Conservation (phyloP, 2,329 filamentous ascomycete species). For the Aspergillus aculeatinus region DNA sequence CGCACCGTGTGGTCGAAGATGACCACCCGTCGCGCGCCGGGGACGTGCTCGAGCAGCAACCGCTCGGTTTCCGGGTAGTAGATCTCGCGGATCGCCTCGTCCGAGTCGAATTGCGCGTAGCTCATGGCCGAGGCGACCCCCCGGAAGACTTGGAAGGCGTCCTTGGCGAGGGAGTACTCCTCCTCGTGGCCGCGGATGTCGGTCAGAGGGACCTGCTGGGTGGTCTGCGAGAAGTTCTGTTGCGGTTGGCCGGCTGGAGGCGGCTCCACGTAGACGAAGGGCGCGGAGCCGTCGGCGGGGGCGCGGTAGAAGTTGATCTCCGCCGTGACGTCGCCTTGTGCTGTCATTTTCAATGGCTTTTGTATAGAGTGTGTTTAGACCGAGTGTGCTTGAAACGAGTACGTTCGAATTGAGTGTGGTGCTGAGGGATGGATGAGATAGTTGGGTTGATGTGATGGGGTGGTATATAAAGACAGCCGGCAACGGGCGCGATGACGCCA, state of each 20-base stretch:
- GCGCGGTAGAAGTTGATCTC: constrained; percentile 12
- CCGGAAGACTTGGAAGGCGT: constrained; percentile 70
- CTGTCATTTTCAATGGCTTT: not conserved
- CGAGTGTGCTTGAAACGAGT: too few species aligned
- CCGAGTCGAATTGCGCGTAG: constrained; percentile 60
- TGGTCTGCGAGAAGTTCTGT: constrained; percentile 61
- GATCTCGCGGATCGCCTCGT: constrained; percentile 65
- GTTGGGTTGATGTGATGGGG: not conserved
- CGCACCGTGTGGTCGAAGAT: constrained; percentile 90
- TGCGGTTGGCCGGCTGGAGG: constrained; percentile 61
- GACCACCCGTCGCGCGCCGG: constrained; percentile 64
- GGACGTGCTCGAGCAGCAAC: constrained; percentile 66
- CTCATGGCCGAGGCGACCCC: constrained; percentile 57
- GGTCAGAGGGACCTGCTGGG: constrained; percentile 58
- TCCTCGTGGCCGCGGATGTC: constrained; percentile 72
- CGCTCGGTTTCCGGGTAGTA: constrained; percentile 86
- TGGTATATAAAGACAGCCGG: not conserved
- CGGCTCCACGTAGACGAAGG: constrained; percentile 57
- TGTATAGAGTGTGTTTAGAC: too few species aligned
- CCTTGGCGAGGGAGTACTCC: constrained; percentile 64
- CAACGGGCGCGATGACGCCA: not conserved
- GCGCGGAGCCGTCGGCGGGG: constrained; percentile 14
- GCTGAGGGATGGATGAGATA: not conserved
- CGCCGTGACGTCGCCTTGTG: constrained; percentile 5
- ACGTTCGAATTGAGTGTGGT: too few species aligned